These are phyloP conservation scores for Neurospora cerealis DNA, from an alignment of 495 filamentous ascomycete genomes.

Conservation along the genomic window DNA sequence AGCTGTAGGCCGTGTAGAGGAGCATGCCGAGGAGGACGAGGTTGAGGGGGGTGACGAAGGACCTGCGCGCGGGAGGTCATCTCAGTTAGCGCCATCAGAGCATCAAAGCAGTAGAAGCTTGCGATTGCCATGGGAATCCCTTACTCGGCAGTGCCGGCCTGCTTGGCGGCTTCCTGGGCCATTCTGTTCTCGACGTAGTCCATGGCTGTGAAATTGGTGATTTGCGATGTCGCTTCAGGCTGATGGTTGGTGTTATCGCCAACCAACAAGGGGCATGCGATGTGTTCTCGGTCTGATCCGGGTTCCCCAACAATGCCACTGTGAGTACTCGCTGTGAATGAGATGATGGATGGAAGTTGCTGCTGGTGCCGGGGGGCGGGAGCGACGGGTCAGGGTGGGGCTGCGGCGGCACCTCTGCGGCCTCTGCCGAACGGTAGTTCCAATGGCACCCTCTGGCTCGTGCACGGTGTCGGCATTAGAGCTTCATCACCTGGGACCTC, in stretches of 20 bases:
- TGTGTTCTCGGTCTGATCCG: too few species aligned
- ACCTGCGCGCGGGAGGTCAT: slow-evolving; percentile 32
- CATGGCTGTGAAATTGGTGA: slow-evolving; percentile 21
- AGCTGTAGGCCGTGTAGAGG: slow-evolving; percentile 57
- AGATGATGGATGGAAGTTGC: neutral
- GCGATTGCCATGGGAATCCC: neutral
- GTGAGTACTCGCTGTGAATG: neutral
- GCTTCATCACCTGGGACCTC: neutral
- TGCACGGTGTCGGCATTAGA: neutral
- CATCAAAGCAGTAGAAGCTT: neutral
- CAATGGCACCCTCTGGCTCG: neutral
- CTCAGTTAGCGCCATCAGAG: neutral
- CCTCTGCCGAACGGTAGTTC: neutral
- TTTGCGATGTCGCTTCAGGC: neutral
- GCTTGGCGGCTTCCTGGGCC: slow-evolving; percentile 35
- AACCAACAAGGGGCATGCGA: neutral
- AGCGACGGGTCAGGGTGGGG: neutral
- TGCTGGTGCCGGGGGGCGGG: neutral
- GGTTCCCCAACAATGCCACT: neutral
- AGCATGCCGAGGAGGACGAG: slow-evolving; percentile 61
- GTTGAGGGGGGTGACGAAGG: slow-evolving; percentile 71
- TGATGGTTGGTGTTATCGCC: neutral
- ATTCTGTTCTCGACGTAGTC: slow-evolving; percentile 48
- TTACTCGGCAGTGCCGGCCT: slow-evolving; percentile 7
- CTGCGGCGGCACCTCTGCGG: neutral